These are phyloP conservation scores for Blumeria graminis DNA, from an alignment of 2,329 filamentous ascomycete species.

Conservation along the genomic window DNA sequence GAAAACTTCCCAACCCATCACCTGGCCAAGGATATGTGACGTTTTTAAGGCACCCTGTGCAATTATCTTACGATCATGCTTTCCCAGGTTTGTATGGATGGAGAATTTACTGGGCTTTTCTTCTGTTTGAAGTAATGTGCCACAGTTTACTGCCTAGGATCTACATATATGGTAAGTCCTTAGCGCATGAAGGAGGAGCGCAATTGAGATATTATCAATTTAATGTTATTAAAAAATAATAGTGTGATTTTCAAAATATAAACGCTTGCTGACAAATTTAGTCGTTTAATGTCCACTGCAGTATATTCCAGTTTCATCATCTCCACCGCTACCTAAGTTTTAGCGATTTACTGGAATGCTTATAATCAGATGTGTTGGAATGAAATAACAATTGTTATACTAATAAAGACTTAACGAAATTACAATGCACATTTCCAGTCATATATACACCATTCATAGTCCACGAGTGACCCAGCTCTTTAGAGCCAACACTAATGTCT, in stretches of 20 bases:
- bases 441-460: no score
- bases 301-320: conserved; percentile 78
- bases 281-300: conserved; percentile 73
- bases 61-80: conserved; percentile 59
- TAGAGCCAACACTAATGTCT: no score
- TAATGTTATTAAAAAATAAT: conserved; percentile 65
- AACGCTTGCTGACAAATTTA: conserved; percentile 86
- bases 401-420: no score
- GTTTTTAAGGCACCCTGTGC: conserved; percentile 45
- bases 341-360: conserved; percentile 53
- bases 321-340: conserved; percentile 64
- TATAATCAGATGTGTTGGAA: no score
- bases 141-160: conserved; percentile 78
- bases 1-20: conserved; percentile 46
- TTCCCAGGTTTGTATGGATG: conserved; percentile 67
- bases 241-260: conserved; percentile 72
- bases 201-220: conserved; percentile 91
- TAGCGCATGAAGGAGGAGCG: conserved; percentile 60
- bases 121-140: conserved; percentile 58
- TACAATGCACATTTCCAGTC: no score
- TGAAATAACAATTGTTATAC: no score
- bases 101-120: conserved; percentile 86
- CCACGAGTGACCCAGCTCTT: no score
- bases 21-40: conserved; percentile 42
- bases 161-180: conserved; percentile 66